Percentiles rank a stretch among this genome's conserved stretches.
These are phyloP conservation scores for Atalantia buxifolia DNA, from an alignment of 345 rosid genomes.

Conservation along the genomic window DNA sequence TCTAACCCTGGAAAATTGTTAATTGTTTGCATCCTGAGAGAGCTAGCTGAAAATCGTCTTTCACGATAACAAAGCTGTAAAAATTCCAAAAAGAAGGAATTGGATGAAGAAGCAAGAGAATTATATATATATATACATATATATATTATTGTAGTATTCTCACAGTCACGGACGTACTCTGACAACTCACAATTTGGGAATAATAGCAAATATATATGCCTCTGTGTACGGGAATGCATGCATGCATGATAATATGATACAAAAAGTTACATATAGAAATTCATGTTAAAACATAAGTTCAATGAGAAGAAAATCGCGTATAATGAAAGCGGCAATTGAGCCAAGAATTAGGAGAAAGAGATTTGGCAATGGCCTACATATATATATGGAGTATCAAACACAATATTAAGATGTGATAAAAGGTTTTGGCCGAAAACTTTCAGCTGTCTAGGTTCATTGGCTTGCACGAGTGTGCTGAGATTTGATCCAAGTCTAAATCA, in stretches of 20 bases:
- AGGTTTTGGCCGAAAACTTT: constrained; percentile 10
- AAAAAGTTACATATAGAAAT: too few species aligned
- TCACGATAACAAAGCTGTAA: too few species aligned
- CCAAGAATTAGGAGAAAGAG: not conserved
- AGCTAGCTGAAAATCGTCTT: too few species aligned
- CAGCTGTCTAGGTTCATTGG: constrained; percentile 28
- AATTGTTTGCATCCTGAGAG: too few species aligned
- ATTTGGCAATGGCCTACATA: constrained; percentile 18
- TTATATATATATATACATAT: too few species aligned
- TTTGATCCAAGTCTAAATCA: constrained; percentile 16
- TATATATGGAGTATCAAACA: constrained; percentile 10
- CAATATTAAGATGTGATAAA: constrained; percentile 11
- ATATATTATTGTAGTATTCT: too few species aligned
- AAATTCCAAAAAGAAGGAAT: too few species aligned
- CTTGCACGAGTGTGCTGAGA: constrained; percentile 24
- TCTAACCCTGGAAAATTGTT: too few species aligned
- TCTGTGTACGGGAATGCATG: not conserved
- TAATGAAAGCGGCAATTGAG: constrained; percentile 10
- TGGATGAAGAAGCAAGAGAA: not conserved
- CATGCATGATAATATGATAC: not conserved
- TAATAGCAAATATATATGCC: not conserved
- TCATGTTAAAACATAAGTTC: not conserved
- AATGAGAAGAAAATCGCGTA: not conserved
- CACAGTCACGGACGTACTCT: not conserved
- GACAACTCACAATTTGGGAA: not conserved